Evolutionary conservation across 805 yeast genomes (phyloP), one percentile per base, ranked within the genome.

Genomic region (Zygotorulaspora chibaensis): DNA sequence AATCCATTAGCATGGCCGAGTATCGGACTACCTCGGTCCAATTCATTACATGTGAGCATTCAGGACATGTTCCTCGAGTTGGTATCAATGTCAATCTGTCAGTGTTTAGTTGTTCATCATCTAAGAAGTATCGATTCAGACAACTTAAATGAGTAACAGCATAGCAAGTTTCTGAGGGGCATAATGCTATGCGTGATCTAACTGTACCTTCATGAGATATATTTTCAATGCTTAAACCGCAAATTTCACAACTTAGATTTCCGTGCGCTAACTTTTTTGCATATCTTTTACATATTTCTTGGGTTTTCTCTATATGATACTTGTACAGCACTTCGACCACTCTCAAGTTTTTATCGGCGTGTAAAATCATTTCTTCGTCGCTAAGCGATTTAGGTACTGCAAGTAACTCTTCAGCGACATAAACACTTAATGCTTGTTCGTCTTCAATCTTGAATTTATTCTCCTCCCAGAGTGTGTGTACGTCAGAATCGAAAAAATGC

Each of bases 401-500:
- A 2, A 48, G 42, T 1, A 54, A 51, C 9, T 42, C 40, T 28
- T 40, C 42, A 8, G 42, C 35, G 4, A 23, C 33, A 13, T 43
- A 26, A 8, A 38, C 17, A 5, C 9, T 20, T 15, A 30, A 13
- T 10, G 18, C 12, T 5, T 26, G 11, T 16, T 11, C 17, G 17
- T 33, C 35, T 15, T 27, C 33, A 15, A 40, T 38, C 10, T 33
- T 28, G 20, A 55, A 61, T 27, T 59, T 60, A 43, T 65, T 58
- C 8, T 35, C 29, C 2, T 52, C 50, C 66, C 67, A 65, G 1
- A 52, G 30, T 4, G 42, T 38, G 27, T 45, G 43, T 1, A 55
- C 51, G 11, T 63, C 63, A 2, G 39, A 56, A 49, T 59, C 63
- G 42, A 81, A 80, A 23, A 81, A 61, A 2, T 70, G 69, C 0